Percentiles rank a stretch among this genome's conserved stretches.
Conservation (phyloP, 805 yeast species). For the Yarrowia sp. region DNA sequence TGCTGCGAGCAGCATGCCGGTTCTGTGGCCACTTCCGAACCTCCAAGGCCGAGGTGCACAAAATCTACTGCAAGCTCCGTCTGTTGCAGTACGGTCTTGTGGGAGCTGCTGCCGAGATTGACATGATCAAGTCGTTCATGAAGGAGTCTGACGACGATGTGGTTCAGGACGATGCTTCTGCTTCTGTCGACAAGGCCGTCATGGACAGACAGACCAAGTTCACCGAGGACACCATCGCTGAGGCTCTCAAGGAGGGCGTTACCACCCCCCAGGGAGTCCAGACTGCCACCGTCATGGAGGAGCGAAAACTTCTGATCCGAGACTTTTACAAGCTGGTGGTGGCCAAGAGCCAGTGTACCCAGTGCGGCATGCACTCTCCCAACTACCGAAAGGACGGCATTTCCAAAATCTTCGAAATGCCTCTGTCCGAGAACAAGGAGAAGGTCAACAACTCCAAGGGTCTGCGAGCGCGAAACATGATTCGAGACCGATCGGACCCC, state of each 20-base stretch:
- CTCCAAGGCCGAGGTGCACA: constrained; percentile 71
- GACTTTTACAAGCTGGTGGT: constrained; percentile 77
- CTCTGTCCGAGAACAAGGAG: constrained; percentile 80
- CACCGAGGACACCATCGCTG: constrained; percentile 73
- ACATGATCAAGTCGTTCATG: constrained; percentile 61
- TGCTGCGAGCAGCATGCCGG: constrained; percentile 83
- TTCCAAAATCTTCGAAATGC: constrained; percentile 87
- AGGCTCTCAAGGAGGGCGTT: constrained; percentile 78
- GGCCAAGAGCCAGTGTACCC: constrained; percentile 87
- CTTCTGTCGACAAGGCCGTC: constrained; percentile 50
- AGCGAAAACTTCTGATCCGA: constrained; percentile 67
- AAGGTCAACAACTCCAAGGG: constrained; percentile 83
- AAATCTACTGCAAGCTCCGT: constrained; percentile 75
- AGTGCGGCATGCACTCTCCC: constrained; percentile 96
- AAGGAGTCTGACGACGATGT: constrained; percentile 57
- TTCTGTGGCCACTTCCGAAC: constrained; percentile 89
- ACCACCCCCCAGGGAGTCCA: constrained; percentile 69
- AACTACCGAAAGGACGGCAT: constrained; percentile 93
- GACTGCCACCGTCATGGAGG: constrained; percentile 87
- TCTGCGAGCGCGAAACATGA: constrained; percentile 71
- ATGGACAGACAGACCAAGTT: constrained; percentile 67
- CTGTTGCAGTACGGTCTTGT: constrained; percentile 89
- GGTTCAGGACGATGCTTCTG: constrained; percentile 49
- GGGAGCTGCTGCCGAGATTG: constrained; percentile 77
- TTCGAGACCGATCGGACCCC: constrained; percentile 52